phyloP scores from a whole-genome alignment of 805 yeast species.

The Zygoascus biomembranicola region DNA sequence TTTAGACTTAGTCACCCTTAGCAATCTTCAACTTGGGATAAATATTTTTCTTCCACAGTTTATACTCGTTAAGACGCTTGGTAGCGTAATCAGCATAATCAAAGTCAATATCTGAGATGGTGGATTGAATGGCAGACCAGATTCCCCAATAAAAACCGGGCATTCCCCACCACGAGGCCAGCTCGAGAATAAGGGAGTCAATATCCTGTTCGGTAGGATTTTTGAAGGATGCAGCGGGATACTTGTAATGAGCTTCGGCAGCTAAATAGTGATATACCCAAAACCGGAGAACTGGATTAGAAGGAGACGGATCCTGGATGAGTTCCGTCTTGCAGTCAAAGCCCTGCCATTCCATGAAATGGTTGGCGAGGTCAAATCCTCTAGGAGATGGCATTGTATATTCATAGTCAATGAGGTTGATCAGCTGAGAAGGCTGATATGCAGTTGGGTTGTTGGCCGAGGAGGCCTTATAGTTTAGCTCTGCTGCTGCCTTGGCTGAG shows the following conservation, averaged over 20 bases:
- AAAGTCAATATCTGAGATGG: constrained; percentile 62
- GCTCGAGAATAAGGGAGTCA: constrained; percentile 44
- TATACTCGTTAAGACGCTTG: constrained; percentile 55
- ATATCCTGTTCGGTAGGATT: constrained; percentile 26
- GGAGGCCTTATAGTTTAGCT: background rate
- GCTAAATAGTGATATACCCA: constrained; percentile 57
- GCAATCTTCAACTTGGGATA: background rate
- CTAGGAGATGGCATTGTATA: constrained; percentile 87
- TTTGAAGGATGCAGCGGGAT: constrained; percentile 4
- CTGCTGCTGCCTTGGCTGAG: background rate
- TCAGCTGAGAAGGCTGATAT: constrained; percentile 13
- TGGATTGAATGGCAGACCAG: constrained; percentile 71
- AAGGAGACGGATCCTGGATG: constrained; percentile 44
- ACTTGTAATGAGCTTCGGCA: constrained; percentile 15
- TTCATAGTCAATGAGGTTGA: constrained; percentile 80
- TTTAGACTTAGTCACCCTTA: too few relatives aligned
- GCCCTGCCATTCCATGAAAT: constrained; percentile 93
- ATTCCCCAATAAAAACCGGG: constrained; percentile 85
- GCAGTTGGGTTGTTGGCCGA: constrained; percentile 8
- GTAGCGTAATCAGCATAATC: constrained; percentile 57
- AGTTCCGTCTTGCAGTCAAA: constrained; percentile 56
- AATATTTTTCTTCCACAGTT: constrained; percentile 47
- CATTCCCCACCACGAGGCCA: constrained; percentile 57
- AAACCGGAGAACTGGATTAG: constrained; percentile 38
- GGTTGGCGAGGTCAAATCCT: constrained; percentile 88